phyloP scores from a whole-genome alignment of 2,329 filamentous ascomycete genomes.

The Sporothrix dimorphospora region DNA sequence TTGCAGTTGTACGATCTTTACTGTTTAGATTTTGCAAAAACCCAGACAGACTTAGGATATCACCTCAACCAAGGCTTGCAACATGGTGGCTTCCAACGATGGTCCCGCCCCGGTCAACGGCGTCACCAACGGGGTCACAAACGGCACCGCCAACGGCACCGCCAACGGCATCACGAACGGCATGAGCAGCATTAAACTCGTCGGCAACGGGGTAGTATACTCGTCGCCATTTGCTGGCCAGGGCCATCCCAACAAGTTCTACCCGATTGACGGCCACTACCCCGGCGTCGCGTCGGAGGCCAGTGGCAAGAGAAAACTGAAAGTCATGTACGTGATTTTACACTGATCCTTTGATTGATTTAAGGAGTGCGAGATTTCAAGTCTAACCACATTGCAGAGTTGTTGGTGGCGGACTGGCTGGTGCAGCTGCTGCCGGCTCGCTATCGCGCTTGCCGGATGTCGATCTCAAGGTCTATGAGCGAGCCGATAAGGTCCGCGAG shows the following conservation, averaged over 20 bases:
- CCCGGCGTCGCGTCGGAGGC: background rate
- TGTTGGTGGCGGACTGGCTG: slow-evolving; percentile 27
- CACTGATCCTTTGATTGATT: too few relatives aligned
- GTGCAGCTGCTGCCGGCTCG: slow-evolving; percentile 17
- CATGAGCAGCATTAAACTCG: background rate
- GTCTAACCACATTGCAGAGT: background rate
- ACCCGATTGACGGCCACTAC: slow-evolving; percentile 11
- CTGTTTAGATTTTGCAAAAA: background rate
- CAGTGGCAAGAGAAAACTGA: background rate
- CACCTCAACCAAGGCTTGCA: background rate
- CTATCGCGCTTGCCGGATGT: slow-evolving; percentile 26
- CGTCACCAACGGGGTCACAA: background rate
- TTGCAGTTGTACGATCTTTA: too few relatives aligned
- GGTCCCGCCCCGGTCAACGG: background rate
- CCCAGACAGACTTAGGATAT: background rate
- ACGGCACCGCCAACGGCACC: too few relatives aligned
- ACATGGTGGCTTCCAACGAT: slow-evolving; percentile 7
- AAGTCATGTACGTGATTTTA: slow-evolving; percentile 5
- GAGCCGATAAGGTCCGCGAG: slow-evolving; percentile 22
- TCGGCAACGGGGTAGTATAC: slow-evolving; percentile 11
- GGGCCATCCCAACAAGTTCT: slow-evolving; percentile 14
- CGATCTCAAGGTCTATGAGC: slow-evolving; percentile 24
- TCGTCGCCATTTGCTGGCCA: slow-evolving; percentile 15
- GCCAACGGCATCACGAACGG: background rate
- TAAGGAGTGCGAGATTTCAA: background rate